A percentile compares a stretch with the other conserved stretches of the same genome.
These are phyloP conservation scores for Eragrostis nindensis DNA, from an alignment of 176 grass and related monocot species.

Conservation along the genomic window DNA sequence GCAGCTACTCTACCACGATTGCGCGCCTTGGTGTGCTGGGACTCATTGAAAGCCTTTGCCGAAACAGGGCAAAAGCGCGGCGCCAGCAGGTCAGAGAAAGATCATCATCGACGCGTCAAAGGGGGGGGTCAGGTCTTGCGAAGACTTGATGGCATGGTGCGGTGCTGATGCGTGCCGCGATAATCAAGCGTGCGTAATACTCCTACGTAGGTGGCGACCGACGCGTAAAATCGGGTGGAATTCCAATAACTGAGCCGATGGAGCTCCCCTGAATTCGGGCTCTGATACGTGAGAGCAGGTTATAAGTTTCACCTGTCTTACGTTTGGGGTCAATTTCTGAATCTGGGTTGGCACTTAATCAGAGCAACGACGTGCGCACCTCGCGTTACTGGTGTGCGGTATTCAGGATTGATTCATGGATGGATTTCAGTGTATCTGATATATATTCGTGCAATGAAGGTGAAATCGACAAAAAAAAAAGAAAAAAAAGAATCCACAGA, in stretches of 20 bases:
- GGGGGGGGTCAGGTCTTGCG: background rate
- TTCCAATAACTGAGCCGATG: background rate
- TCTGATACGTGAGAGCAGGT: background rate
- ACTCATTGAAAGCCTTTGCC: background rate
- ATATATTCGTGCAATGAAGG: background rate
- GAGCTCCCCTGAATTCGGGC: background rate
- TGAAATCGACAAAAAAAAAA: background rate
- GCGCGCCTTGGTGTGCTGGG: conserved; percentile 18
- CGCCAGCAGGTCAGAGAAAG: background rate
- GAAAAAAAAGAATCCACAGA: background rate
- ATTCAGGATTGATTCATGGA: background rate
- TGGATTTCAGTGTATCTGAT: background rate
- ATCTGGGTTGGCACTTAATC: background rate
- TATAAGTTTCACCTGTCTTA: too few species aligned
- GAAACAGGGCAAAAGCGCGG: conserved; percentile 1
- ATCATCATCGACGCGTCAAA: background rate
- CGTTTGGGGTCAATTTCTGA: background rate
- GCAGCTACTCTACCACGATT: conserved; percentile 12
- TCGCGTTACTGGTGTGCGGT: background rate
- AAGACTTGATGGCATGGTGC: background rate
- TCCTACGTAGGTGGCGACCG: too few species aligned
- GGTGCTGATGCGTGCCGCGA: too few species aligned
- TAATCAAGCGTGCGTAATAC: too few species aligned
- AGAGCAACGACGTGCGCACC: background rate
- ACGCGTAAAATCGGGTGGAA: background rate